phyloP scores from a whole-genome alignment of 2,329 filamentous ascomycete genomes.

The Penicillium sp. region DNA sequence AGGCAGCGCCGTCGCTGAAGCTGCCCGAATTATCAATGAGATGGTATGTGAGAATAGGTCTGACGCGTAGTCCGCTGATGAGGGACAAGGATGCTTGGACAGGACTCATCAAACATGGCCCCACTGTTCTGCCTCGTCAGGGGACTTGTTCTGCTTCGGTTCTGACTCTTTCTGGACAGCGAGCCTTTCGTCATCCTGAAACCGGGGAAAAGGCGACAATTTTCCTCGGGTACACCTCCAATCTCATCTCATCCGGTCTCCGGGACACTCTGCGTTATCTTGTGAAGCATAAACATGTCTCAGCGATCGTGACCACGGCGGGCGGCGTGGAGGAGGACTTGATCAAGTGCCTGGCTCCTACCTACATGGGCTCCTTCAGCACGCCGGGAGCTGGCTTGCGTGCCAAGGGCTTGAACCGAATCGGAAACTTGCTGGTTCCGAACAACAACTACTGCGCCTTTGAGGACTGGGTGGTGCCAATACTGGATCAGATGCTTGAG shows the following conservation, averaged over 20 bases:
- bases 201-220: conserved; percentile 78
- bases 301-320: conserved; percentile 88
- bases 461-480: conserved; percentile 95
- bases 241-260: conserved; percentile 92
- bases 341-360: conserved; percentile 94
- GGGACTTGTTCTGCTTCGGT: background rate
- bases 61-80: too few species aligned
- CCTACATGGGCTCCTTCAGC: conserved; percentile 83
- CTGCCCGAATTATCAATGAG: conserved; percentile 84
- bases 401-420: conserved; percentile 82
- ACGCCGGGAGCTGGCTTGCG: conserved; percentile 71
- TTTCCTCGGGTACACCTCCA: conserved; percentile 95
- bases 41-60: conserved; percentile 59
- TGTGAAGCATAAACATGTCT: conserved; percentile 86
- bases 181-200: conserved; percentile 74
- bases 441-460: conserved; percentile 98
- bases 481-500: conserved; percentile 86
- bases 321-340: conserved; percentile 96
- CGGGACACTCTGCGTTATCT: conserved; percentile 88
- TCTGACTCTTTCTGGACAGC: conserved; percentile 43
- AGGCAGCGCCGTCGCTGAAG: conserved; percentile 74
- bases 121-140: too few species aligned
- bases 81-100: too few species aligned
- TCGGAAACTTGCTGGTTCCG: conserved; percentile 90
- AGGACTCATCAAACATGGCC: too few species aligned